phyloP scores from a whole-genome alignment of 208 protist species.

The Trypanosoma vivax region DNA sequence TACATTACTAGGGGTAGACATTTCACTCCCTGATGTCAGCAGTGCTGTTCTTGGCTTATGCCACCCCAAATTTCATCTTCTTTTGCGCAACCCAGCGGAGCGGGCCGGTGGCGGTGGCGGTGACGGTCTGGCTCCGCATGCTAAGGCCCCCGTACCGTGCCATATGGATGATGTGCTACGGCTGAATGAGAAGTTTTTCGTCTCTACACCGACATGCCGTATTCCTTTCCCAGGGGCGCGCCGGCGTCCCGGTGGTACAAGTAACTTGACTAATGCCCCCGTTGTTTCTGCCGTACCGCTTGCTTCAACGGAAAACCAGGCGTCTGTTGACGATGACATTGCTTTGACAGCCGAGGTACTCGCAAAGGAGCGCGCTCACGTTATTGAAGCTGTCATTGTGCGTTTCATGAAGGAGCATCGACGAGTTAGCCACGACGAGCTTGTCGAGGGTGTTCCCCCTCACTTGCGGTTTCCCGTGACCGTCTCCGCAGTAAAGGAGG shows the following conservation, averaged over 20 bases:
- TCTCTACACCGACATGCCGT: slow-evolving; percentile 24
- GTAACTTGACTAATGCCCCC: no score
- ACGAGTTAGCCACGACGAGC: slow-evolving; percentile 62
- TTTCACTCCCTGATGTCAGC: slow-evolving; percentile 35
- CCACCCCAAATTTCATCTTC: slow-evolving; percentile 33
- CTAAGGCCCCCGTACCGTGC: background rate
- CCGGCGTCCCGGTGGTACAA: slow-evolving; percentile 1
- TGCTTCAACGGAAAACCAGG: slow-evolving; percentile 10
- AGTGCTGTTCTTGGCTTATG: slow-evolving; percentile 48
- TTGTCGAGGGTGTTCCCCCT: slow-evolving; percentile 74
- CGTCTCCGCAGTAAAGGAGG: slow-evolving; percentile 83
- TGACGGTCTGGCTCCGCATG: background rate
- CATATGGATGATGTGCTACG: slow-evolving; percentile 35
- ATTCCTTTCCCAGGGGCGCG: slow-evolving; percentile 27
- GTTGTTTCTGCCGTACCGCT: no score
- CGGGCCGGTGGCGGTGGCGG: background rate
- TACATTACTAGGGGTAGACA: slow-evolving; percentile 45
- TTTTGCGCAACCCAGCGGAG: slow-evolving; percentile 20
- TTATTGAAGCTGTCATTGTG: slow-evolving; percentile 90
- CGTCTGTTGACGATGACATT: slow-evolving; percentile 5
- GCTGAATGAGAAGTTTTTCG: slow-evolving; percentile 38
- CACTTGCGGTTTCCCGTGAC: slow-evolving; percentile 86
- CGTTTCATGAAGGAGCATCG: slow-evolving; percentile 90
- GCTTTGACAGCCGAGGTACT: slow-evolving; percentile 73
- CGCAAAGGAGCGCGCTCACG: slow-evolving; percentile 72